phyloP scores from a whole-genome alignment of 306 rosid genomes.

The Delonix regia region DNA sequence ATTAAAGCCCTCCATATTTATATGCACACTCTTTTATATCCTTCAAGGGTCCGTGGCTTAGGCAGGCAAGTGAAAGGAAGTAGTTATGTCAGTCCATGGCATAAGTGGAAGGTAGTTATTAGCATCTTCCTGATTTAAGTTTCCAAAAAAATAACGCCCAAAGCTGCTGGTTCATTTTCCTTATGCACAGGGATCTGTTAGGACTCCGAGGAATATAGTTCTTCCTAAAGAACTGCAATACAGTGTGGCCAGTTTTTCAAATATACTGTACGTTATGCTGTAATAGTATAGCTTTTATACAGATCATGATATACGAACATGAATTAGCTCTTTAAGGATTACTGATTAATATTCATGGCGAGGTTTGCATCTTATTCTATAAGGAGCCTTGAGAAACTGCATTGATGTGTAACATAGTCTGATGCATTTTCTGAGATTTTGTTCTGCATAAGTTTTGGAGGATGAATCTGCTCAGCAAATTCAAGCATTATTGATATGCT shows the following conservation, averaged over 20 bases:
- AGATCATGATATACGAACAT: neutral
- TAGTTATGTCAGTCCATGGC: neutral
- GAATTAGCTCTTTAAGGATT: neutral
- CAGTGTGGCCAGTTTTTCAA: neutral
- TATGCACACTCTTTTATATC: neutral
- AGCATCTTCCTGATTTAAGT: neutral
- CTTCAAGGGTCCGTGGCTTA: neutral
- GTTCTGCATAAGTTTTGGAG: neutral
- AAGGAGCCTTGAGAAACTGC: neutral
- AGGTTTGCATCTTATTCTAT: neutral
- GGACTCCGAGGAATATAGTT: neutral
- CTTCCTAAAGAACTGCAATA: neutral
- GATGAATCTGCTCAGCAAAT: neutral
- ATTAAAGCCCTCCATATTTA: neutral
- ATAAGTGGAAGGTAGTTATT: neutral
- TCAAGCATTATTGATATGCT: neutral
- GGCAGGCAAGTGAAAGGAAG: neutral
- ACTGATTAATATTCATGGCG: too few species aligned
- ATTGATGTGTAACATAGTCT: neutral
- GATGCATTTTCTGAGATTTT: neutral
- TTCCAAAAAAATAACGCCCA: neutral
- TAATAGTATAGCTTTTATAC: neutral
- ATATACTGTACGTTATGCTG: neutral
- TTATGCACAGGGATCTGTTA: neutral
- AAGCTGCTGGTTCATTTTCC: neutral